Percentiles rank a stretch among this genome's conserved stretches.
Conservation (phyloP, 352 stramenopile species). For the Globisporangium orthogonon region DNA sequence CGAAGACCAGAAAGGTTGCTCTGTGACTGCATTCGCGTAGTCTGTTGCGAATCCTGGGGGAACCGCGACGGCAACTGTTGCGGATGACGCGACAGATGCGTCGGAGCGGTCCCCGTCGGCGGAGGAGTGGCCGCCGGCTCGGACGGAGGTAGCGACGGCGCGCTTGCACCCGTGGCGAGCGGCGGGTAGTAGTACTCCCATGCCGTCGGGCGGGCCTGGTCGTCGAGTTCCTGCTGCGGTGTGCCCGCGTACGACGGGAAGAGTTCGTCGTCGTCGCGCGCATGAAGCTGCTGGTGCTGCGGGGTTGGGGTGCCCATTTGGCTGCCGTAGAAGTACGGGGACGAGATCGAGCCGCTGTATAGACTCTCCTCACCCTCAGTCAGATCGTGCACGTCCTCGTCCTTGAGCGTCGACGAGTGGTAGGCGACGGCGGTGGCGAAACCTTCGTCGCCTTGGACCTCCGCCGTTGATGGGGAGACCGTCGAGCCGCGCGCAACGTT, state of each 20-base stretch:
- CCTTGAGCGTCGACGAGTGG: slow-evolving; percentile 12
- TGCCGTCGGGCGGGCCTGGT: slow-evolving; percentile 12
- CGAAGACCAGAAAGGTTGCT: slow-evolving; percentile 4
- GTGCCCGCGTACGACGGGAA: slow-evolving; percentile 34
- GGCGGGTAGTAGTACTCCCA: slow-evolving; percentile 47
- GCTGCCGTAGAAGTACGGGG: slow-evolving; percentile 15
- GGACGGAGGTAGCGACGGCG: neutral
- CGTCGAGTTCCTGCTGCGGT: slow-evolving; percentile 27
- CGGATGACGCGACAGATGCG: slow-evolving; percentile 7
- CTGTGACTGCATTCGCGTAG: neutral
- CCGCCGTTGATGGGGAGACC: slow-evolving; percentile 9
- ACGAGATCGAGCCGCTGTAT: slow-evolving; percentile 15
- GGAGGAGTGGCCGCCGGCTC: neutral
- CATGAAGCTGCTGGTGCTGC: slow-evolving; percentile 5
- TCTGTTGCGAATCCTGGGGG: slow-evolving; percentile 8
- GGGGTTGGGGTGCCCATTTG: slow-evolving; percentile 8
- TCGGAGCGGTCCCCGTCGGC: slow-evolving; percentile 1
- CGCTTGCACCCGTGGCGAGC: slow-evolving; percentile 1
- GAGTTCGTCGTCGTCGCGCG: slow-evolving; percentile 44
- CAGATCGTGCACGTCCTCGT: slow-evolving; percentile 11
- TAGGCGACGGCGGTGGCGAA: slow-evolving; percentile 1
- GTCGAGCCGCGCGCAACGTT: slow-evolving; percentile 1
- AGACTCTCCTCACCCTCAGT: slow-evolving; percentile 15
- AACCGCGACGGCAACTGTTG: slow-evolving; percentile 15
- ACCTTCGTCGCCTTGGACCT: slow-evolving; percentile 5